A percentile compares a stretch with the other conserved stretches of the same genome.
Evolutionary conservation across 176 grass and related monocot species (phyloP).

Genomic region (Raddia guianensis): DNA sequence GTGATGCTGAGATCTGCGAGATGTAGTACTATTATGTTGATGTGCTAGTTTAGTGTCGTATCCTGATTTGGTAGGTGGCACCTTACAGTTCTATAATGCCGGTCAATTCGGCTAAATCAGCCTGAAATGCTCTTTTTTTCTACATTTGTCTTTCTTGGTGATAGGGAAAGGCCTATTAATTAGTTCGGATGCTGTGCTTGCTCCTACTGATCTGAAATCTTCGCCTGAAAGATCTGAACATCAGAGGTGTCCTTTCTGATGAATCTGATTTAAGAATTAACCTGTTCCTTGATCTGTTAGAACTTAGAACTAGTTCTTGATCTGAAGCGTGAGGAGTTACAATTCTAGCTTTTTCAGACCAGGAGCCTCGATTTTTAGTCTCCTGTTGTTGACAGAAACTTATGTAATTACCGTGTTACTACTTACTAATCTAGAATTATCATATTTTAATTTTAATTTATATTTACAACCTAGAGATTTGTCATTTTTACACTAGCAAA

Average conservation of each 20-base stretch:
- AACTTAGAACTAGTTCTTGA: not conserved
- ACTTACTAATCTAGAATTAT: not conserved
- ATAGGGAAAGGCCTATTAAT: slow-evolving; percentile 35
- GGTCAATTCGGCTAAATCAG: slow-evolving; percentile 49
- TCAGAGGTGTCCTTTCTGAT: not conserved
- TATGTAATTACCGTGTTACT: not conserved
- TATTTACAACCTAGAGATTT: too few species aligned
- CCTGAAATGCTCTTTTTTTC: not conserved
- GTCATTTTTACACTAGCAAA: too few species aligned
- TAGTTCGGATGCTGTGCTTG: slow-evolving; percentile 12
- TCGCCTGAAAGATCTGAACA: slow-evolving; percentile 32
- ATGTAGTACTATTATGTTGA: not conserved
- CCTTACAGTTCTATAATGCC: slow-evolving; percentile 39
- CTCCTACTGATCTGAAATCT: slow-evolving; percentile 25
- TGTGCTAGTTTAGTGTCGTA: slow-evolving; percentile 20
- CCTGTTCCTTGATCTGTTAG: not conserved
- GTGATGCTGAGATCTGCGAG: slow-evolving; percentile 40
- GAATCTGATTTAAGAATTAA: not conserved
- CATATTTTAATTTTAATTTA: too few species aligned
- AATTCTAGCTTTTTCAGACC: not conserved
- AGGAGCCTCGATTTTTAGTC: slow-evolving; percentile 18
- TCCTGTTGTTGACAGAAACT: not conserved
- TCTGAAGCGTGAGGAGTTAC: not conserved
- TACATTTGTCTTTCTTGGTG: slow-evolving; percentile 37
- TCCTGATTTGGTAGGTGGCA: slow-evolving; percentile 40